Conservation (phyloP, 192 early-diverging fungal species). For the Haplosporangium gracile region DNA sequence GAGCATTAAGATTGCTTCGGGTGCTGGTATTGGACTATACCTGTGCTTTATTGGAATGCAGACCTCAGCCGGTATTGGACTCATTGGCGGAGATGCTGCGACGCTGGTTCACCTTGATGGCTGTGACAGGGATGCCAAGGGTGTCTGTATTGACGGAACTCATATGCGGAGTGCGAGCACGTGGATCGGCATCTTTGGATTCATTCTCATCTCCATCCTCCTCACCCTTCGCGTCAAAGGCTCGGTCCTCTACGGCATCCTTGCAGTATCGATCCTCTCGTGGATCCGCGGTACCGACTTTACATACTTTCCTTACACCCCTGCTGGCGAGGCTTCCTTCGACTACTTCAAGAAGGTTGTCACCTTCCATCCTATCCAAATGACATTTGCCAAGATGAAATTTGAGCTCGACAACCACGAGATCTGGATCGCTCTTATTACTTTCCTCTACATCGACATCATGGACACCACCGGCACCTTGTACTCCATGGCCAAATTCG, state of each 20-base stretch:
- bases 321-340: constrained; percentile 68
- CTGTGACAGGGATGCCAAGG: constrained; percentile 69
- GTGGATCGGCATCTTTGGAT: constrained; percentile 81
- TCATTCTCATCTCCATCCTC: constrained; percentile 74
- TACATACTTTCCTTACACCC: constrained; percentile 82
- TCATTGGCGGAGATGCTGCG: constrained; percentile 68
- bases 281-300: constrained; percentile 76
- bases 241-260: constrained; percentile 75
- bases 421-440: constrained; percentile 84
- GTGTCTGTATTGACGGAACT: constrained; percentile 63
- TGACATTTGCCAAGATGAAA: constrained; percentile 67
- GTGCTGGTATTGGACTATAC: constrained; percentile 81
- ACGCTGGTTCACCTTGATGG: constrained; percentile 78
- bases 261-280: constrained; percentile 75
- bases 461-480: constrained; percentile 86
- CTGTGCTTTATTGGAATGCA: constrained; percentile 84
- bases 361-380: constrained; percentile 69
- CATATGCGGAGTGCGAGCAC: constrained; percentile 73
- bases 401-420: constrained; percentile 70
- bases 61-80: constrained; percentile 83
- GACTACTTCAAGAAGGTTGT: constrained; percentile 77
- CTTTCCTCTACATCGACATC: constrained; percentile 87
- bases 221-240: constrained; percentile 75
- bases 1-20: constrained; percentile 78
- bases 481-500: constrained; percentile 86